These are phyloP conservation scores for Fusarium lateritium DNA, from an alignment of 2,329 filamentous ascomycete species.

Conservation along the genomic window DNA sequence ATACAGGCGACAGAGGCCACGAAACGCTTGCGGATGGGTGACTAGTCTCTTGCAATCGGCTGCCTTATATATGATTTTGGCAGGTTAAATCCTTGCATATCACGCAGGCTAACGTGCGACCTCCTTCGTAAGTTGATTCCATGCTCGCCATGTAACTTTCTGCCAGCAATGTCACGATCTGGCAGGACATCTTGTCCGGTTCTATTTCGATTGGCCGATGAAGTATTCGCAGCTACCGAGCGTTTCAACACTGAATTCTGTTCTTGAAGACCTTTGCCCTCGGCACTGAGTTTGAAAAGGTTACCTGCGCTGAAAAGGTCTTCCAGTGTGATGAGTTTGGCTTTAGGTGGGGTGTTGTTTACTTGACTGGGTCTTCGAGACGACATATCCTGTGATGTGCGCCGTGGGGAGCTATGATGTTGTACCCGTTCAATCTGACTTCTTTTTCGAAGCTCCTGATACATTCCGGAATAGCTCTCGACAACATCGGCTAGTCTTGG, in stretches of 20 bases:
- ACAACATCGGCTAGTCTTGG: conserved; percentile 49
- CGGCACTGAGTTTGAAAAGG: not conserved
- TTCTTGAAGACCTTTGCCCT: not conserved
- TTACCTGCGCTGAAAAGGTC: conserved; percentile 8
- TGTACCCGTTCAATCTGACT: not conserved
- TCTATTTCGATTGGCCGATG: conserved; percentile 25
- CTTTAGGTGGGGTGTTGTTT: not conserved
- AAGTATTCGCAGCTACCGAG: conserved; percentile 11
- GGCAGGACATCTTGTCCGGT: conserved; percentile 46
- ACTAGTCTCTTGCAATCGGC: conserved; percentile 82
- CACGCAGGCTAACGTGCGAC: conserved; percentile 69
- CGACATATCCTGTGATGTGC: conserved; percentile 23
- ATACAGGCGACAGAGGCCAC: conserved; percentile 78
- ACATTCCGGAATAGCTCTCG: conserved; percentile 47
- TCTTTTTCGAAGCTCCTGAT: conserved; percentile 19
- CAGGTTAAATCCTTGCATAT: conserved; percentile 66
- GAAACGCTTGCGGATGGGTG: conserved; percentile 75
- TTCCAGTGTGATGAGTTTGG: not conserved
- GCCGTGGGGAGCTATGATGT: not conserved
- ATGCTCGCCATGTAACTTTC: conserved; percentile 49
- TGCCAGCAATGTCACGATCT: conserved; percentile 45
- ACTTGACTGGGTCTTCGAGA: conserved; percentile 32
- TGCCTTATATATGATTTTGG: conserved; percentile 70
- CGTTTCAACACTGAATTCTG: conserved; percentile 1
- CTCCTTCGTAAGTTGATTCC: conserved; percentile 63